These are phyloP conservation scores for Orychophragmus violaceus DNA, from an alignment of 345 rosid species.

Conservation along the genomic window DNA sequence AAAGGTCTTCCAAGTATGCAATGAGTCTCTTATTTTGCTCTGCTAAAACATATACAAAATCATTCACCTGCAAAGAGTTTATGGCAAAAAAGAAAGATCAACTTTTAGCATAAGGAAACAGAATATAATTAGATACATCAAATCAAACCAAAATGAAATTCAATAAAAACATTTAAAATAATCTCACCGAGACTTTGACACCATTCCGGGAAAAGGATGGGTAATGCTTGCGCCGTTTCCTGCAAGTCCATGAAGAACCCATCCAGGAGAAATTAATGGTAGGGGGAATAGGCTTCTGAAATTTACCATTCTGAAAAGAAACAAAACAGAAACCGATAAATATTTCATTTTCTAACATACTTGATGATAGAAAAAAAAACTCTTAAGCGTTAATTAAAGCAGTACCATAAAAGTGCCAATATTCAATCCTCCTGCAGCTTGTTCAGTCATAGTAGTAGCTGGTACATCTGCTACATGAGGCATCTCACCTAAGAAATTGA, in stretches of 20 bases:
- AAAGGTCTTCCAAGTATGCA: conserved; percentile 81
- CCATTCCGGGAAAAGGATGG: conserved; percentile 56
- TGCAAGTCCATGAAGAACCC: conserved; percentile 59
- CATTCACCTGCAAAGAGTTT: conserved; percentile 46
- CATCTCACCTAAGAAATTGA: conserved; percentile 35
- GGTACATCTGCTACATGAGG: conserved; percentile 13
- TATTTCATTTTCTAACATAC: neutral
- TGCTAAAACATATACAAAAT: conserved; percentile 69
- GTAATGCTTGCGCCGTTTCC: conserved; percentile 56
- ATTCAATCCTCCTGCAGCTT: conserved; percentile 30
- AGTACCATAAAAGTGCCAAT: conserved; percentile 34
- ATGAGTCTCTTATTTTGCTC: conserved; percentile 66
- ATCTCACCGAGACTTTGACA: conserved; percentile 64
- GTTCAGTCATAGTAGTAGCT: conserved; percentile 10
- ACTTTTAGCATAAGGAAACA: neutral
- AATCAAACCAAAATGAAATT: neutral
- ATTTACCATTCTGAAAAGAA: conserved; percentile 28
- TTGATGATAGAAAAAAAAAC: neutral
- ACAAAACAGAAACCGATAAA: neutral
- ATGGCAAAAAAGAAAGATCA: neutral
- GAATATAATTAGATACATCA: neutral
- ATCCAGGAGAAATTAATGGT: conserved; percentile 46
- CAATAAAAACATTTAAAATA: neutral
- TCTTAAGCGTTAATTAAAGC: neutral
- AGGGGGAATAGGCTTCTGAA: conserved; percentile 21